Conservation (phyloP, 2,329 filamentous ascomycete species). For the Botrytis fabae region DNA sequence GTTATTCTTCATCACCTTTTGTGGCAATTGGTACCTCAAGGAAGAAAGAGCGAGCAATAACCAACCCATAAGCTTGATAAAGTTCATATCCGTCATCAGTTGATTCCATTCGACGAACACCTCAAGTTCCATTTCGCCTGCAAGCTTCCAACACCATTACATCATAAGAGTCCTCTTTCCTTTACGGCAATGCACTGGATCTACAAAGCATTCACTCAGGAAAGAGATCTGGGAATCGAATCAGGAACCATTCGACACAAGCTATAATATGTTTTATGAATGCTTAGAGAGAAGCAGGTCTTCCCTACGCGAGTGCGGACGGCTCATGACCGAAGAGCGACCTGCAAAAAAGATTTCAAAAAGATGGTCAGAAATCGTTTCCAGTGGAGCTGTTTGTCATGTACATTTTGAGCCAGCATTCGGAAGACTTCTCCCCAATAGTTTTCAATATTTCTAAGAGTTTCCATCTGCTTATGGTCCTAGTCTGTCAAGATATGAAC, state of each 20-base stretch:
- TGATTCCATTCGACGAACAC: neutral
- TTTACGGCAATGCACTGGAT: neutral
- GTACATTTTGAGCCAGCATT: neutral
- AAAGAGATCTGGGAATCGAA: neutral
- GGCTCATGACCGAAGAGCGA: neutral
- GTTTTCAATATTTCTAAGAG: too few species aligned
- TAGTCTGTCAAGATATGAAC: too few species aligned
- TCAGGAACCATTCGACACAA: neutral
- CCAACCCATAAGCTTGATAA: conserved; percentile 9
- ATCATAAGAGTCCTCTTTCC: neutral
- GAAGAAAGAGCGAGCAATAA: neutral
- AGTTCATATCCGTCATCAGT: neutral
- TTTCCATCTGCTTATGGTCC: too few species aligned
- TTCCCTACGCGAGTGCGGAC: neutral
- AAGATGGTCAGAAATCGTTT: neutral
- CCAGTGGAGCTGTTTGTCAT: neutral
- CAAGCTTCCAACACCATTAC: conserved; percentile 2
- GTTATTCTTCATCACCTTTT: neutral
- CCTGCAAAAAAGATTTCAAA: neutral
- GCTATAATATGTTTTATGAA: neutral
- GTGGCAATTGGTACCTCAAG: neutral
- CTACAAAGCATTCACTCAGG: neutral
- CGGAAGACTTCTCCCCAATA: too few species aligned
- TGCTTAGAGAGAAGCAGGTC: neutral
- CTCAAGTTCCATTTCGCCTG: conserved; percentile 15